phyloP scores from a whole-genome alignment of 2,329 filamentous ascomycete genomes.

The Lachnellula suecica region DNA sequence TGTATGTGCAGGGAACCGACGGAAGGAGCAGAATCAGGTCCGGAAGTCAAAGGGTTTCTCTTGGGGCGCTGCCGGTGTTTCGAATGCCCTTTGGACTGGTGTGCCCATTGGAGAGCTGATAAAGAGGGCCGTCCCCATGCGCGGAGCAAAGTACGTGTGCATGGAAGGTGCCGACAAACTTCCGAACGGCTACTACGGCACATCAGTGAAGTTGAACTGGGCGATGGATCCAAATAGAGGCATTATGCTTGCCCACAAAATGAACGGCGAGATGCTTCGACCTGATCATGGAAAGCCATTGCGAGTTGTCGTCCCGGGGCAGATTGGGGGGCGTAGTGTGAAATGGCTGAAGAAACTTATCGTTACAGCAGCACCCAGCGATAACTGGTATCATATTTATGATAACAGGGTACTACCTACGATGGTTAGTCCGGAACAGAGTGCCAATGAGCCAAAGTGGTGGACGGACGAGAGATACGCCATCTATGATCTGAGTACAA shows the following conservation, averaged over 20 bases:
- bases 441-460: conserved; percentile 69
- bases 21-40: conserved; percentile 91
- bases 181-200: conserved; percentile 87
- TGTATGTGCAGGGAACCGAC: conserved; percentile 86
- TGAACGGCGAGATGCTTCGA: conserved; percentile 80
- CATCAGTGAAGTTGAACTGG: conserved; percentile 85
- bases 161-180: conserved; percentile 89
- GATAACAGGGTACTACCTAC: conserved; percentile 90
- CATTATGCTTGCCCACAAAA: conserved; percentile 83
- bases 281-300: conserved; percentile 88
- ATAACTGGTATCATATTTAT: conserved; percentile 95
- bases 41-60: conserved; percentile 92
- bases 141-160: conserved; percentile 77
- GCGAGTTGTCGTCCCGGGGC: conserved; percentile 80
- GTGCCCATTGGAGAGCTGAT: conserved; percentile 74
- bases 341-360: conserved; percentile 89
- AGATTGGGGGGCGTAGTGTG: conserved; percentile 88
- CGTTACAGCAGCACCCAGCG: conserved; percentile 74
- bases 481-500: conserved; percentile 88
- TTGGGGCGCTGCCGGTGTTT: conserved; percentile 85
- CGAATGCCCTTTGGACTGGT: conserved; percentile 86
- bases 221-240: conserved; percentile 79
- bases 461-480: conserved; percentile 91
- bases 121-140: conserved; percentile 62
- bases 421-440: conserved; percentile 78